phyloP scores from a whole-genome alignment of 2,329 filamentous ascomycete species.

The Phyllosticta citrichinensis region DNA sequence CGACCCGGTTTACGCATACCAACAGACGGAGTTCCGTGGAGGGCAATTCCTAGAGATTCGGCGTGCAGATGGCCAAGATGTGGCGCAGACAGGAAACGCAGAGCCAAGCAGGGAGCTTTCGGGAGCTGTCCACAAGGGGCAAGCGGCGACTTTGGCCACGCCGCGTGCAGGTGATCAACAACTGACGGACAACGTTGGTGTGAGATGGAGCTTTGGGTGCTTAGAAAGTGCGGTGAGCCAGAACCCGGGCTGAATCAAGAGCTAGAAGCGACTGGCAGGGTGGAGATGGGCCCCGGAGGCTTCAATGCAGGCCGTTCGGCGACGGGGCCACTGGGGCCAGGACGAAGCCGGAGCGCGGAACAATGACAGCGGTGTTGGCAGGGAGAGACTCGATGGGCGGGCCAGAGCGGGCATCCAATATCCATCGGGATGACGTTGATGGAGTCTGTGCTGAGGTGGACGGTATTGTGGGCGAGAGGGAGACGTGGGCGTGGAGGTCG shows the following conservation, averaged over 20 bases:
- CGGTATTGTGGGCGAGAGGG: background rate
- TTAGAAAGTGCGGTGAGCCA: constrained; percentile 3
- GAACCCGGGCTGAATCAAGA: constrained; percentile 3
- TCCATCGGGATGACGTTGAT: constrained; percentile 2
- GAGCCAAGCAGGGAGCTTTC: background rate
- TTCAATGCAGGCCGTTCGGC: background rate
- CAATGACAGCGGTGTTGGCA: background rate
- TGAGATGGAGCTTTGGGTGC: constrained; percentile 6
- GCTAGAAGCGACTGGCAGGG: background rate
- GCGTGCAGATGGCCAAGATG: background rate
- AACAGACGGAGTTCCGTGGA: background rate
- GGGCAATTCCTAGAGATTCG: background rate
- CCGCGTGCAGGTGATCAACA: background rate
- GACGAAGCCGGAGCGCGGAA: background rate
- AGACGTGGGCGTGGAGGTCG: background rate
- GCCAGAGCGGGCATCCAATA: background rate
- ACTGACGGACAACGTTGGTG: background rate
- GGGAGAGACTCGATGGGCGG: background rate
- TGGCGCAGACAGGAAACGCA: background rate
- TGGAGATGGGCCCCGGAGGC: background rate
- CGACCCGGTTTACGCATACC: background rate
- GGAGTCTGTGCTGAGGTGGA: background rate
- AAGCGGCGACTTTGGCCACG: constrained; percentile 1
- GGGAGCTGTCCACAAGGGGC: background rate
- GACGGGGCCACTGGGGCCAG: background rate